Evolutionary conservation across 2,329 filamentous ascomycete genomes (phyloP).

Genomic region (Triangularia setosa): DNA sequence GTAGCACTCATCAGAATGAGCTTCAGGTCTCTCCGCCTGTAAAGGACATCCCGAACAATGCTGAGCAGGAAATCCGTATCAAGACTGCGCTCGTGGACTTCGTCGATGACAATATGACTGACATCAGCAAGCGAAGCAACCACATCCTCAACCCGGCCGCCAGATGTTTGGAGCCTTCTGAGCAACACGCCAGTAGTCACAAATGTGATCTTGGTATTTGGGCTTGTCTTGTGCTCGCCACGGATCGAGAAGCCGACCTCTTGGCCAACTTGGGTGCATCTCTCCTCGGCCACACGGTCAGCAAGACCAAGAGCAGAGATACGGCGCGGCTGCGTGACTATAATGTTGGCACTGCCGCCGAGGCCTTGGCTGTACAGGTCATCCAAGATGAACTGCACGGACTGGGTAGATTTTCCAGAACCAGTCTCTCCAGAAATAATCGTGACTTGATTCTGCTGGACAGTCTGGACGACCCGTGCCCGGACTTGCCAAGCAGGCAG

Average conservation of each 20-base stretch:
- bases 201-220: constrained; percentile 83
- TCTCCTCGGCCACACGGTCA: constrained; percentile 89
- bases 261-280: constrained; percentile 74
- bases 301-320: constrained; percentile 93
- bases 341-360: constrained; percentile 77
- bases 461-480: constrained; percentile 70
- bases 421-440: constrained; percentile 97
- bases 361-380: constrained; percentile 75
- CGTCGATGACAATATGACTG: constrained; percentile 91
- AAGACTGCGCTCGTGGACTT: constrained; percentile 91
- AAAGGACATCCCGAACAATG: constrained; percentile 77
- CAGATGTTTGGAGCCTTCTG: constrained; percentile 84
- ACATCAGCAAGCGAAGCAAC: constrained; percentile 80
- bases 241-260: constrained; percentile 91
- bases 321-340: constrained; percentile 91
- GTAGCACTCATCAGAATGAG: constrained; percentile 96
- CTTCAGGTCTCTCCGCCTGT: constrained; percentile 72
- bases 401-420: constrained; percentile 94
- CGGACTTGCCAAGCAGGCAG: constrained; percentile 86
- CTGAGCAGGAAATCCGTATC: constrained; percentile 94
- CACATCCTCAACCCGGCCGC: constrained; percentile 74
- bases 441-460: constrained; percentile 77
- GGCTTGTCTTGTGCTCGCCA: constrained; percentile 75
- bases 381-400: constrained; percentile 92
- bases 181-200: constrained; percentile 93